Conservation (phyloP, 2,329 filamentous ascomycete genomes). For the Anisogramma anomala region DNA sequence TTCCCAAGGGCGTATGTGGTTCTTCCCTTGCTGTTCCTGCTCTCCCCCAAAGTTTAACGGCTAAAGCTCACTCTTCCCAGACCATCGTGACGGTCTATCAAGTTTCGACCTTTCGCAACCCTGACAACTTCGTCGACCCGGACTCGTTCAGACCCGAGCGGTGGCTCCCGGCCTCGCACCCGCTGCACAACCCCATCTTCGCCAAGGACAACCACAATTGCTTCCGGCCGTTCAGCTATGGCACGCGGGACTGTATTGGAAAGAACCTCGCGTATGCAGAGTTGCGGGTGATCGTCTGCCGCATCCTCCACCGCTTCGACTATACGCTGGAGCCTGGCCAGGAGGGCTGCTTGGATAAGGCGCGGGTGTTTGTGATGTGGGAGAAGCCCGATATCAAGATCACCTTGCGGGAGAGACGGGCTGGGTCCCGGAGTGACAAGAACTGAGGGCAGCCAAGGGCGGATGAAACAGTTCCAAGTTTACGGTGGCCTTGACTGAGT, state of each 20-base stretch:
- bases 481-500: too few species aligned
- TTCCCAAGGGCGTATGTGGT: slow-evolving; percentile 7
- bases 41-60: too few species aligned
- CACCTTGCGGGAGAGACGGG: not conserved
- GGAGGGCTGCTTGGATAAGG: not conserved
- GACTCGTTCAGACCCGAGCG: slow-evolving; percentile 13
- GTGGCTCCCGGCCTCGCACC: slow-evolving; percentile 13
- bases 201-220: slow-evolving; percentile 12
- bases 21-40: not conserved
- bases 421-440: too few species aligned
- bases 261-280: slow-evolving; percentile 25
- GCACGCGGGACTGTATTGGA: slow-evolving; percentile 16
- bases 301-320: slow-evolving; percentile 26
- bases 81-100: slow-evolving; percentile 4
- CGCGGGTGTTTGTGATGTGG: not conserved
- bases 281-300: slow-evolving; percentile 24
- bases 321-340: slow-evolving; percentile 15
- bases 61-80: not conserved
- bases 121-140: slow-evolving; percentile 10
- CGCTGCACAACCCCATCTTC: slow-evolving; percentile 11
- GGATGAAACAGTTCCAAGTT: too few species aligned
- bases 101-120: slow-evolving; percentile 11
- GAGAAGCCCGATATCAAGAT: slow-evolving; percentile 3
- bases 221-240: slow-evolving; percentile 16
- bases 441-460: too few species aligned